Conservation (phyloP, 371 early-diverging fungal genomes). For the Mortierella sp. region DNA sequence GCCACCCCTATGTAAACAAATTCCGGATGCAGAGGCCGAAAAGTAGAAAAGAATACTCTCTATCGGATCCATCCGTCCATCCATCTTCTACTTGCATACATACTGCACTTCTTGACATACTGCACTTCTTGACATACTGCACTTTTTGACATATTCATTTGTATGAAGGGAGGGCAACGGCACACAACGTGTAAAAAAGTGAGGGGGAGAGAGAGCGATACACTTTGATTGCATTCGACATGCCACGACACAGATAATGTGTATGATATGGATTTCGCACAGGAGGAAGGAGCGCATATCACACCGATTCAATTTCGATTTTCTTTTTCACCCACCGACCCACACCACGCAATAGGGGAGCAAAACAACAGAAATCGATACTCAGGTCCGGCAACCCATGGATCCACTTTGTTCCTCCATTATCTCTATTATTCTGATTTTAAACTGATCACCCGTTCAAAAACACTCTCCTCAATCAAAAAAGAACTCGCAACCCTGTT, state of each 20-base stretch:
- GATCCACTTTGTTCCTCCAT: neutral
- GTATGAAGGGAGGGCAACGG: too few relatives aligned
- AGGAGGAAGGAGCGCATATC: too few relatives aligned
- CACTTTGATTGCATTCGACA: too few relatives aligned
- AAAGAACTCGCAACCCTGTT: neutral
- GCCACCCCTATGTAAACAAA: neutral
- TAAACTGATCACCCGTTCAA: constrained; percentile 1
- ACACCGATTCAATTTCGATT: too few relatives aligned
- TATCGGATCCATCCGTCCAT: neutral
- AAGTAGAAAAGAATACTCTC: neutral
- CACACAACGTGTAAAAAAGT: too few relatives aligned
- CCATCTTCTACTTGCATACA: neutral
- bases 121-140: too few relatives aligned
- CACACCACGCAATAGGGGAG: neutral
- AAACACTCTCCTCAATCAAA: neutral
- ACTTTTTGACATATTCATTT: too few relatives aligned
- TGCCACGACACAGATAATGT: too few relatives aligned
- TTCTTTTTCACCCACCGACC: too few relatives aligned
- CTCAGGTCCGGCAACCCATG: neutral
- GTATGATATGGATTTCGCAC: too few relatives aligned
- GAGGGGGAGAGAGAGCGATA: too few relatives aligned
- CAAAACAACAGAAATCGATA: neutral
- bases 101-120: neutral
- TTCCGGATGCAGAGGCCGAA: constrained; percentile 5
- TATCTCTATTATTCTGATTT: neutral